Evolutionary conservation across 768 basidiomycete species (phyloP), one percentile per base, ranked within the genome.

Genomic region (Mycena olivaceomarginata): DNA sequence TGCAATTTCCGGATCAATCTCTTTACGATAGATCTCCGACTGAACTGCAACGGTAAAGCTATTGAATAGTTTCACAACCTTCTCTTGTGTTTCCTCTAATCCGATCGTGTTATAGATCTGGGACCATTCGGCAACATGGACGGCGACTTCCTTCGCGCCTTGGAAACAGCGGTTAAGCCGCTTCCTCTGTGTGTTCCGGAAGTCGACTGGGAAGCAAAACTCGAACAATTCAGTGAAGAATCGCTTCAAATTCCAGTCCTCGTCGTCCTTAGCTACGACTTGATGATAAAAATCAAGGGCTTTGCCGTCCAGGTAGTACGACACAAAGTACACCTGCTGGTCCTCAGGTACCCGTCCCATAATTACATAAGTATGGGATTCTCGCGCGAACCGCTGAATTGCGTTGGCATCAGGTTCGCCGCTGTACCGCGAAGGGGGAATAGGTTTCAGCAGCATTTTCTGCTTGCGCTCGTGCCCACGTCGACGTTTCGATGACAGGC

Each of bases 261-360:
- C n/a, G 2, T 56, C 53, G n/a, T 56, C 53, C 10, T 20, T 20
- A 4, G n/a, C 53, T 6, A 56, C 53, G 6, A 56, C 53, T 13
- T 53, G 83, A n/a, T 41, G 20, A 12, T 63, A 63, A 11, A 63
- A 63, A n/a, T 43, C 20, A 10, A 41, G 82, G 0, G 87, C 86
- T 3, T 80, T 80, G 0, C 82, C 86, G 4, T 59, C 80, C 0
- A 89, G 74, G 73, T 79, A 87, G 41, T 82, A 64, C 0, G 80
- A 81, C 0, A 84, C 59, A 9, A 77, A 75, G 3, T 77, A 45
- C 0, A 84, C 82, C 16, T 80, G 79, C 7, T 78, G 59, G 0
- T 71, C 13, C 2, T 66, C 20, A 4, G 68, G 51, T 0, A 82
- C 81, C 11, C 64, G 31, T 0, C 82, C 62, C 62, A 63, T 41